Evolutionary conservation across 331 rosid genomes (phyloP), one percentile per base, ranked within the genome.

Genomic region (Quercus lobata): DNA sequence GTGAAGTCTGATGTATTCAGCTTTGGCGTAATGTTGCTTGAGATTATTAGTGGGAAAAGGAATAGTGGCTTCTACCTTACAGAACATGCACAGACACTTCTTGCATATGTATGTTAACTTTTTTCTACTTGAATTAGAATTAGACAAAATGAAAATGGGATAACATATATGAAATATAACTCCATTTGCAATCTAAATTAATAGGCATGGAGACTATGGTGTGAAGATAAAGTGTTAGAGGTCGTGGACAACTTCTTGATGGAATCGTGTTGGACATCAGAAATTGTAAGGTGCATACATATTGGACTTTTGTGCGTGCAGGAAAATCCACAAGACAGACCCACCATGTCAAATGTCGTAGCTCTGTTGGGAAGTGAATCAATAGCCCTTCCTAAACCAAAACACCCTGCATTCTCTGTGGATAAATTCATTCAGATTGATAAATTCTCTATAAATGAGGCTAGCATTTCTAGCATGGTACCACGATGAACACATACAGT

Each of bases 131-230:
- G 63, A 57, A 57, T 18, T 57, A 49, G 54, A 49, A 49, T 49
- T 49, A 49, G 24, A 57, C 1, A 12, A 12, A 49, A 2, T 46
- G 1, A 49, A 49, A 49, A 2, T 10, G 15, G 54, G 54, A 49
- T 49, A 12, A 2, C 54, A 46, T 46, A 10, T 46, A 46, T 46
- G 54, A 46, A 46, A 46, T 9, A 46, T 46, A 11, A 3, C 17
- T 46, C 16, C 54, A 10, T 46, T 46, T 46, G 4, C 54, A 46
- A 35, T 63, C 72, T 46, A 46, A 46, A 46, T 11, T 11, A 78
- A 32, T 44, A 90, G 93, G 92, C 89, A n/a, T 86, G 94, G 97
- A 49, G 58, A 18, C 21, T 80, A 22, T 85, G 90, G 90, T 87
- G 68, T 49, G 91, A 83, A 12, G 89, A 86, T 34, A 85, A 60